Evolutionary conservation across 140 eudicot species (phyloP), one percentile per base, ranked within the genome.

Genomic region (Senecio squalidus): DNA sequence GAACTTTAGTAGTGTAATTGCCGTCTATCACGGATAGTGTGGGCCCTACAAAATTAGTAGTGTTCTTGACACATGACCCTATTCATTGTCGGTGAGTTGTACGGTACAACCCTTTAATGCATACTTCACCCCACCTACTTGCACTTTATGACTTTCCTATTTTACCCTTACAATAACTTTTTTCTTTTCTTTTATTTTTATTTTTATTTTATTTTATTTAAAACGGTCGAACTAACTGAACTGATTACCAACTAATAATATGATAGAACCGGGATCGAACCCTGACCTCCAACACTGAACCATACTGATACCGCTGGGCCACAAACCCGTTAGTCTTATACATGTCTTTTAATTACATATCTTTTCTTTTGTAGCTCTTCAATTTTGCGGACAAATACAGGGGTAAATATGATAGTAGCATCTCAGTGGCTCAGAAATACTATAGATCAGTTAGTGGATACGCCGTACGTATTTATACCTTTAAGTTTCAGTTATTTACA

Each of bases 321-420:
- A n/a, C n/a, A n/a, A n/a, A n/a, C n/a, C n/a, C n/a, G n/a, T n/a
- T n/a, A n/a, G n/a, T n/a, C n/a, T n/a, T n/a, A n/a, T n/a, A 21
- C 29, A 7, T 51, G 6, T 60, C 40, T 21, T 57, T 47, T 45
- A 66, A 17, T 43, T 21, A 20, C 36, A 5, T 1, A 5, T 28
- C 16, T 78, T 36, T 2, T 28, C 4, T 33, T 71, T 74, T 55
- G n/a, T 95, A 93, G 99, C 82, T 93, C 5, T 93, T 93, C 48
- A 82, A 84, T 25, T 93, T 93, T 65, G 99, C 99, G 46, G 94
- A 93, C 96, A 84, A 82, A 68, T 93, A 88, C 77, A 84, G 99
- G 74, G 99, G 99, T 81, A 93, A 93, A 82, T 93, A 93, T 38
- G 99, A 93, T 76, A 76, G 94, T 62, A 93, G 99, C 80, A 93